Evolutionary conservation across 1,139 yeast species (phyloP).

Genomic region (Keqinozyma sinolaborantium): DNA sequence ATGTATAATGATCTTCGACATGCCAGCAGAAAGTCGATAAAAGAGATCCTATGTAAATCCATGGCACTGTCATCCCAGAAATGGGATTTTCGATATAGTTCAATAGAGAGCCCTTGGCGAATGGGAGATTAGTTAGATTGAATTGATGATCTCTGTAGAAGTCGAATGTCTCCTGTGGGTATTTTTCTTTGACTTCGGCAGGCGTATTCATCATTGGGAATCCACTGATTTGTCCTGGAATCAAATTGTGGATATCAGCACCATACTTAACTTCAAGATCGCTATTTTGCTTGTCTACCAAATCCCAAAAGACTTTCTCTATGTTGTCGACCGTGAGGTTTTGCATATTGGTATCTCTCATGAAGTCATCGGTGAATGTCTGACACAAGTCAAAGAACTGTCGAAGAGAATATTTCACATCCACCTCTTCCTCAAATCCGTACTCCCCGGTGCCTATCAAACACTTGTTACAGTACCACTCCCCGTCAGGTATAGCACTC

Average conservation of each 20-base stretch:
- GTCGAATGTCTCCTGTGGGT: slow-evolving; percentile 20
- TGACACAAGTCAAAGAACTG: slow-evolving; percentile 62
- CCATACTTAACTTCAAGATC: slow-evolving; percentile 65
- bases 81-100: slow-evolving; percentile 59
- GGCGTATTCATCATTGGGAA: slow-evolving; percentile 50
- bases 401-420: slow-evolving; percentile 51
- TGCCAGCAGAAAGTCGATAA: slow-evolving; percentile 85
- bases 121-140: slow-evolving; percentile 66
- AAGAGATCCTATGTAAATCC: slow-evolving; percentile 75
- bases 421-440: slow-evolving; percentile 74
- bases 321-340: slow-evolving; percentile 38
- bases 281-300: slow-evolving; percentile 41
- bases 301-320: slow-evolving; percentile 62
- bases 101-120: slow-evolving; percentile 60
- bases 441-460: slow-evolving; percentile 84
- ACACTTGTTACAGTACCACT: slow-evolving; percentile 83
- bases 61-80: slow-evolving; percentile 81
- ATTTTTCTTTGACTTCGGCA: slow-evolving; percentile 15
- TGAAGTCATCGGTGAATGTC: slow-evolving; percentile 44
- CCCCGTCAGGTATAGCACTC: slow-evolving; percentile 45
- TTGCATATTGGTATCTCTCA: slow-evolving; percentile 19
- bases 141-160: slow-evolving; percentile 56
- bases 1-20: slow-evolving; percentile 76
- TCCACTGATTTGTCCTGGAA: slow-evolving; percentile 64
- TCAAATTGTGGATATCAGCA: slow-evolving; percentile 67